These are phyloP conservation scores for Calonectria pseudoreteaudii DNA, from an alignment of 2,329 filamentous ascomycete genomes.

Conservation along the genomic window DNA sequence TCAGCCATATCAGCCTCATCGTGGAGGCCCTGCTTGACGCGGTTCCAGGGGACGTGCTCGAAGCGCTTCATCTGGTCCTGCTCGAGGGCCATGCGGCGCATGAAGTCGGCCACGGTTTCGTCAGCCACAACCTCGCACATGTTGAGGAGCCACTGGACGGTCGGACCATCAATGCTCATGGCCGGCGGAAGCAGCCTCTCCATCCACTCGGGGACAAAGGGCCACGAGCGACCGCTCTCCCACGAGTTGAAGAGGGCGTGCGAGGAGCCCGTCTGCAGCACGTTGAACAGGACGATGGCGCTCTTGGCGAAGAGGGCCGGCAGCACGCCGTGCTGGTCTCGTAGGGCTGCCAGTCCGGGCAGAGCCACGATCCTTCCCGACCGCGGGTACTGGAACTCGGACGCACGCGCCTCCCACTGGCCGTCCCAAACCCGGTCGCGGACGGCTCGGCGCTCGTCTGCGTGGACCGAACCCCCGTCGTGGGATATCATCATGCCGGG, in stretches of 20 bases:
- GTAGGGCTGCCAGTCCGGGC: constrained; percentile 38
- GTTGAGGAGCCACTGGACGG: constrained; percentile 51
- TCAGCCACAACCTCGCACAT: constrained; percentile 40
- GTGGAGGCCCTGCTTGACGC: constrained; percentile 44
- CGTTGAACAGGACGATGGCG: constrained; percentile 49
- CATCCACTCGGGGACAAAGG: constrained; percentile 52
- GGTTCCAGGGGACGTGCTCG: constrained; percentile 51
- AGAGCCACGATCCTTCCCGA: constrained; percentile 45
- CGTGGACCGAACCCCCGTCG: constrained; percentile 38
- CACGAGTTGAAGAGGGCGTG: constrained; percentile 50
- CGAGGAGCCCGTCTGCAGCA: constrained; percentile 45
- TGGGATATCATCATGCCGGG: constrained; percentile 50
- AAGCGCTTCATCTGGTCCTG: constrained; percentile 40
- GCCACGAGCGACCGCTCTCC: constrained; percentile 52
- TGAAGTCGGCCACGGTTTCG: constrained; percentile 45
- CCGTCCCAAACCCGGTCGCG: constrained; percentile 45
- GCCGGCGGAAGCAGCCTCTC: constrained; percentile 48
- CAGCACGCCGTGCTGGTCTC: constrained; percentile 33
- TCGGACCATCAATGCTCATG: constrained; percentile 53
- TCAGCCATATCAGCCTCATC: constrained; percentile 48
- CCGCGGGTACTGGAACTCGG: constrained; percentile 46
- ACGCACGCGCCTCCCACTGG: constrained; percentile 40
- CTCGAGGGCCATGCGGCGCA: constrained; percentile 43
- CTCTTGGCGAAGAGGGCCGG: constrained; percentile 47
- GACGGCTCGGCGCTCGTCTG: constrained; percentile 32